These are phyloP conservation scores for Dictyostelium capitatum DNA, from an alignment of 78 protist species.

Conservation along the genomic window DNA sequence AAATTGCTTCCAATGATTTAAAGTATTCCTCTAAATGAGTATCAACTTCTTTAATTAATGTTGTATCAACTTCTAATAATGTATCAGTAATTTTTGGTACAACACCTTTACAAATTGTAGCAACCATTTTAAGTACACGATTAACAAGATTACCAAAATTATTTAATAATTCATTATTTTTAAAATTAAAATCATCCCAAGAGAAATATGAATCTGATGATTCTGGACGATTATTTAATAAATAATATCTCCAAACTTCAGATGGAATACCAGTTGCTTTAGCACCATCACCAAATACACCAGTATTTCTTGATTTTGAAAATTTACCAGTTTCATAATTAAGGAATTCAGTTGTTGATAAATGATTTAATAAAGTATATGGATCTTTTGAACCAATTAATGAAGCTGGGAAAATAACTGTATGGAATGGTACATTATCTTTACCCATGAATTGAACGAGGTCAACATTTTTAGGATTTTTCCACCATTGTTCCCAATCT, in stretches of 20 bases:
- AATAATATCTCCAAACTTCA: conserved; percentile 89
- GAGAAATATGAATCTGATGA: conserved; percentile 67
- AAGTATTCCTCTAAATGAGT: conserved; percentile 19
- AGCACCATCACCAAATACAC: conserved; percentile 95
- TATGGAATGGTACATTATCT: conserved; percentile 93
- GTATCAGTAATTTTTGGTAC: conserved; percentile 8
- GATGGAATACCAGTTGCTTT: conserved; percentile 84
- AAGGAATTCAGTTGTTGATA: conserved; percentile 90
- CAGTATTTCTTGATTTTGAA: conserved; percentile 90
- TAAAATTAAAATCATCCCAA: conserved; percentile 80
- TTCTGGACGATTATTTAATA: conserved; percentile 92
- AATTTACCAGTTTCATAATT: conserved; percentile 94
- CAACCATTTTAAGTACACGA: conserved; percentile 72
- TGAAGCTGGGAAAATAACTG: conserved; percentile 94
- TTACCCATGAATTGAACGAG: conserved; percentile 94
- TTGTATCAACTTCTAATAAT: conserved; percentile 1
- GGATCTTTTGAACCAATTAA: conserved; percentile 81
- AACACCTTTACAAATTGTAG: conserved; percentile 2
- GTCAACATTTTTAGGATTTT: conserved; percentile 89
- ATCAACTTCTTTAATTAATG: not conserved
- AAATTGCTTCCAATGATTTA: conserved; percentile 21
- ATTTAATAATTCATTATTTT: conserved; percentile 87
- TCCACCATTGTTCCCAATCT: conserved; percentile 94
- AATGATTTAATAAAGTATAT: conserved; percentile 70
- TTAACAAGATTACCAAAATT: conserved; percentile 93